Conservation (phyloP, 108 stramenopile genomes). For the Nannochloropsis gaditana region DNA sequence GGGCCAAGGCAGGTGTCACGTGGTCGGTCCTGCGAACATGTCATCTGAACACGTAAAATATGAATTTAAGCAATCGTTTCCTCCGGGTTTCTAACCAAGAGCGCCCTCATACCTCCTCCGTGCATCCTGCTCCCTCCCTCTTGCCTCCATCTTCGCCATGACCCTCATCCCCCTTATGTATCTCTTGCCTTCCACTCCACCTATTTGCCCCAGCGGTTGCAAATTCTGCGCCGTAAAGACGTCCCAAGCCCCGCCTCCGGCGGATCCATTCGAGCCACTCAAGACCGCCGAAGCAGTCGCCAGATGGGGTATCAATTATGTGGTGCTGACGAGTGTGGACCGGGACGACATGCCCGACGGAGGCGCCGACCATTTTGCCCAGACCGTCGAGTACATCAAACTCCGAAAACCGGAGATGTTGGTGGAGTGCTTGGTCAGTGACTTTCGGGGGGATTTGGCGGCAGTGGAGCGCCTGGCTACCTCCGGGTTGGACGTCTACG, state of each 20-base stretch:
- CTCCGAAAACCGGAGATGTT: slow-evolving; percentile 73
- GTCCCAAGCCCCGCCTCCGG: slow-evolving; percentile 71
- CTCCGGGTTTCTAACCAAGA: no score
- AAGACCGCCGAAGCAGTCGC: slow-evolving; percentile 79
- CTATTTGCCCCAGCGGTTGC: slow-evolving; percentile 92
- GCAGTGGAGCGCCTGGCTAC: slow-evolving; percentile 66
- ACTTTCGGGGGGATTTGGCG: slow-evolving; percentile 76
- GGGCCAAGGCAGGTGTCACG: no score
- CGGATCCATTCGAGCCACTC: slow-evolving; percentile 92
- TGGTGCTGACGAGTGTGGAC: slow-evolving; percentile 90
- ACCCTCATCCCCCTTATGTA: no score
- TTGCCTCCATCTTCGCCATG: background rate
- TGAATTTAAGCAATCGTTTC: background rate
- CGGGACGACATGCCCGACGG: slow-evolving; percentile 93
- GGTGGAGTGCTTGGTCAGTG: slow-evolving; percentile 93
- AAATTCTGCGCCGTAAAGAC: slow-evolving; percentile 97
- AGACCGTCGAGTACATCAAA: slow-evolving; percentile 85
- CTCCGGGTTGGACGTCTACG: slow-evolving; percentile 95
- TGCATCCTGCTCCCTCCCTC: background rate
- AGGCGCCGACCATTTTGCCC: slow-evolving; percentile 88
- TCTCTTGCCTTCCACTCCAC: no score
- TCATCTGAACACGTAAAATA: no score
- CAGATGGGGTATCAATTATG: slow-evolving; percentile 95
- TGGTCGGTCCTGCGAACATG: no score
- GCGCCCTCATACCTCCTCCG: background rate